Evolutionary conservation across 176 grass and related monocot species (phyloP).

Genomic region (Tillandsia leiboldiana): DNA sequence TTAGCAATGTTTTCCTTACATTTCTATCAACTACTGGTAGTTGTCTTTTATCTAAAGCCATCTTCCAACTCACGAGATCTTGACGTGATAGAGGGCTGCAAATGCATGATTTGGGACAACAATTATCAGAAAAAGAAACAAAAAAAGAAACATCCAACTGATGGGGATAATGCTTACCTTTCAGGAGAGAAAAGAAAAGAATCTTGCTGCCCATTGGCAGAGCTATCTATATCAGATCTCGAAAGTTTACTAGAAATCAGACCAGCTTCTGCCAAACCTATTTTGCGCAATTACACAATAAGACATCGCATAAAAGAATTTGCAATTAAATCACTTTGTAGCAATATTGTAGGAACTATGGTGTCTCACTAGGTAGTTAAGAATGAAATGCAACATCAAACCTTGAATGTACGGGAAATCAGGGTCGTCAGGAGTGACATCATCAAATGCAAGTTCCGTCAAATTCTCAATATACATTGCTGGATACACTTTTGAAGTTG

Average conservation of each 20-base stretch:
- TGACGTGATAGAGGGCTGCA: slow-evolving; percentile 77
- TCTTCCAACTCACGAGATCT: slow-evolving; percentile 93
- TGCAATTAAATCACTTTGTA: neutral
- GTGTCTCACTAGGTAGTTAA: slow-evolving; percentile 14
- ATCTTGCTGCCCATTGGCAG: slow-evolving; percentile 31
- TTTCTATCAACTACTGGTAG: slow-evolving; percentile 74
- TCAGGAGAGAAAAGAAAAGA: slow-evolving; percentile 58
- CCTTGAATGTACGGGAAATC: slow-evolving; percentile 93
- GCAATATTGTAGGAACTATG: neutral
- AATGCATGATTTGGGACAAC: slow-evolving; percentile 18
- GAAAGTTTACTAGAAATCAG: slow-evolving; percentile 86
- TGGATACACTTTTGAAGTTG: slow-evolving; percentile 89
- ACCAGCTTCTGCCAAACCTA: slow-evolving; percentile 91
- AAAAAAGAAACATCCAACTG: neutral
- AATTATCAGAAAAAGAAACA: neutral
- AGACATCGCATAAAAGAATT: neutral
- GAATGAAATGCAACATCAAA: slow-evolving; percentile 22
- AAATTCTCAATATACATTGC: slow-evolving; percentile 94
- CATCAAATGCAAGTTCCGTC: slow-evolving; percentile 94
- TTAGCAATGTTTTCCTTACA: slow-evolving; percentile 34
- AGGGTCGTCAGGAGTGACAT: slow-evolving; percentile 68
- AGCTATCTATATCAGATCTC: slow-evolving; percentile 33
- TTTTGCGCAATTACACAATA: slow-evolving; percentile 1
- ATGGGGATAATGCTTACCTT: slow-evolving; percentile 35
- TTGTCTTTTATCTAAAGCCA: slow-evolving; percentile 70